Base-by-base conservation (phyloP, 202 grass and related monocot species). In the Hordeum pubiflorum region DNA sequence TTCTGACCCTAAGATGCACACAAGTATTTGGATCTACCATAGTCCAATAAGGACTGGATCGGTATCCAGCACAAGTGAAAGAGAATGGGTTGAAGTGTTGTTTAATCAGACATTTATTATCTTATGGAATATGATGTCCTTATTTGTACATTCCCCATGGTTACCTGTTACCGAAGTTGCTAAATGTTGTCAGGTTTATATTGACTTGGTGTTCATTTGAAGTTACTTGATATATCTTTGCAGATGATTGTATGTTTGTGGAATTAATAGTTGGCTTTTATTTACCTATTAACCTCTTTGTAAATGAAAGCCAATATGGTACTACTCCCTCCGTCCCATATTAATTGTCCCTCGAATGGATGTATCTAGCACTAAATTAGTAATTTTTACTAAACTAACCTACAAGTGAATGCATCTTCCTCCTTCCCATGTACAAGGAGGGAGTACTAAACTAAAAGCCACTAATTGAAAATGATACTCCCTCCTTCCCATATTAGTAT, bases 61-160 rank as follows among this genome's bases (percentile, higher is more conserved):
- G 24, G 6, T 69, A 12, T 24, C 37, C 38, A 43, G 23, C 36
- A 38, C 38, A 69, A 69, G 10, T 41, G 9, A 44, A 24, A 43
- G 66, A 69, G 21, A 23, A 69, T 15, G 38, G 38, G 66, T 40
- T 6, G 23, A 6, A 13, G 41, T 69, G 21, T 56, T 48, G 20
- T 78, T 63, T 78, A 83, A 57, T 61, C 18, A 57, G 2, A 5
- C 40, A 17, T 52, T 22, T 77, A 17, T 82, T 32, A 46, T 69
- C 10, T 76, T 69, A 27, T 38, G 38, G n/a, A 43, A 87, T 65
- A 73, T 72, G n/a, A 20, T 58, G 78, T 69, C 14, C 3, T 69
- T 48, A 33, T 77, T 63, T 62, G 61, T 63, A 36, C n/a, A 39
- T 54, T 85, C 56, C 31, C 13, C 65, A 38, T 24, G 27, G 39